These are phyloP conservation scores for Lyophyllum decastes DNA, from an alignment of 768 basidiomycete species.

Conservation along the genomic window DNA sequence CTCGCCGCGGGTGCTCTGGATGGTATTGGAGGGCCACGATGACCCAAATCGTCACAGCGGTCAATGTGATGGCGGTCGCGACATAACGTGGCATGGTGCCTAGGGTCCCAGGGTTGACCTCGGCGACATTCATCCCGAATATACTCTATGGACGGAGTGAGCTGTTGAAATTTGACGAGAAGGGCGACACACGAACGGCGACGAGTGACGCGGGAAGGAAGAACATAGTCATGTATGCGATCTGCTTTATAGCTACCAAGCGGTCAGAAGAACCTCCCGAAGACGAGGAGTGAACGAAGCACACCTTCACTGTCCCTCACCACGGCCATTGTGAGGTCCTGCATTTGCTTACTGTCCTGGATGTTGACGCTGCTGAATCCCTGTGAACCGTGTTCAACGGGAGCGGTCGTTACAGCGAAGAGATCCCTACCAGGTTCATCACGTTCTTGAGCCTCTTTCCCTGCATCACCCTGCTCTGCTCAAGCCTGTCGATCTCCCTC, in stretches of 20 bases:
- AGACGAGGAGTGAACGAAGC: neutral
- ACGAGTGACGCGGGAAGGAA: conserved; percentile 59
- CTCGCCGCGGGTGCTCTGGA: conserved; percentile 1
- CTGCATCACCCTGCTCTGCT: conserved; percentile 40
- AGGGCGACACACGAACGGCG: conserved; percentile 31
- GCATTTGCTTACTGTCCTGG: conserved; percentile 45
- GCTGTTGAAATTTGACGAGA: neutral
- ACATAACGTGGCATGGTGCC: conserved; percentile 40
- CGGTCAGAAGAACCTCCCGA: neutral
- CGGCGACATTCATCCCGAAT: conserved; percentile 59
- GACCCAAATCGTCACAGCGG: conserved; percentile 44
- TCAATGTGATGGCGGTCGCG: conserved; percentile 40
- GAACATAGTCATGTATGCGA: conserved; percentile 61
- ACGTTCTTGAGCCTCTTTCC: conserved; percentile 49
- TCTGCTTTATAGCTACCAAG: conserved; percentile 46
- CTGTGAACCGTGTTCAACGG: conserved; percentile 20
- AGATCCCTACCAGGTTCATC: conserved; percentile 42
- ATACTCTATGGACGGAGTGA: conserved; percentile 33
- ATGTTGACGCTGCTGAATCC: conserved; percentile 51
- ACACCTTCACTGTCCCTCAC: conserved; percentile 43
- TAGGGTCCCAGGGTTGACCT: conserved; percentile 32
- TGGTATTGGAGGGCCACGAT: conserved; percentile 46
- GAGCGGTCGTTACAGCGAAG: neutral
- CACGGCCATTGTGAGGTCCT: conserved; percentile 39
- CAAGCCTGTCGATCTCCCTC: conserved; percentile 50